Base-by-base conservation (phyloP, 1,139 yeast genomes). In the Fermentozyma sake region DNA sequence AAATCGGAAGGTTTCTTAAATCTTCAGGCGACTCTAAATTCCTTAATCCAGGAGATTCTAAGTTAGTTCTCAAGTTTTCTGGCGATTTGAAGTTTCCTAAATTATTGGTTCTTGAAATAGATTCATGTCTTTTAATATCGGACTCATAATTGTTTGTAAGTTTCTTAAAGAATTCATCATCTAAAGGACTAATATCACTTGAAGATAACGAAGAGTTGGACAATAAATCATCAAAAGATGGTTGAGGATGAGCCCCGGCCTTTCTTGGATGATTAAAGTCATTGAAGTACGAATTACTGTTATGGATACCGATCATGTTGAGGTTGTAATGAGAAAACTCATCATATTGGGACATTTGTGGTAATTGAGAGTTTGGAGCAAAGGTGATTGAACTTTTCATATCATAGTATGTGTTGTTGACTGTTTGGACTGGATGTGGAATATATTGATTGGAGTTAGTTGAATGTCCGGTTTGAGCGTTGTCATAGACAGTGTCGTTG, bases 161-260 rank as follows among this genome's bases (percentile, higher is more conserved):
- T 19, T 32, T 42, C 33, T 40, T 39, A 33, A 41, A 43, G 22
- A 43, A 37, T 27, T 43, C 48, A 22, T 43, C 48, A 18, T 43
- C 48, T 23, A 43, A 34, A 8, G 48, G 48, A 17, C 39, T 34
- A 16, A 40, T 33, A 5, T 40, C 44, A 18, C 23, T 31, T 11
- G 43, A 36, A 12, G 42, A 35, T 3, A 33, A 32, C 9, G 44
- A 37, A 8, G 39, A 34, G 7, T 32, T 28, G 14, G 36, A 35
- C 17, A 27, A 18, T 22, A 36, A 23, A 13, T 33, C 36, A 9
- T 33, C 32, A 13, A 26, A 14, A 19, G 30, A 17, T 26, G 23
- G 12, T 23, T 15, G 21, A 9, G 23, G 10, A 16, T 24, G 16
- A 26, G 22, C 12, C 3, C 19, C 15, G 24, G 10, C 10, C 9